phyloP scores from a whole-genome alignment of 495 filamentous ascomycete genomes.

The Penicillium chermesinum region DNA sequence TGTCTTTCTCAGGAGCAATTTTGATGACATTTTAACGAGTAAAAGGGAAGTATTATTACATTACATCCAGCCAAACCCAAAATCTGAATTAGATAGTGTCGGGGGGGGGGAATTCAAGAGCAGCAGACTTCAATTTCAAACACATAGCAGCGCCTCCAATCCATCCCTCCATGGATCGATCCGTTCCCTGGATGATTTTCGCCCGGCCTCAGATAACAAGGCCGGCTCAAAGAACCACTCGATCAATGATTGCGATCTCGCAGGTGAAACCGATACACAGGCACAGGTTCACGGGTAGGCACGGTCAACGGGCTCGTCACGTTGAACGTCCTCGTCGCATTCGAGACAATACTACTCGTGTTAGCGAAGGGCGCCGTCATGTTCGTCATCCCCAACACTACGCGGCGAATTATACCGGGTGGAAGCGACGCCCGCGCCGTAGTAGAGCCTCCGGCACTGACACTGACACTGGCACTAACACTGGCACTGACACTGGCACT shows the following conservation, averaged over 20 bases:
- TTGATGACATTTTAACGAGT: too few species aligned
- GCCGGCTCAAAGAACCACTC: background rate
- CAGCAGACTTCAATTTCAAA: background rate
- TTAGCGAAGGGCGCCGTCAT: constrained; percentile 16
- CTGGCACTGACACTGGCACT: too few species aligned
- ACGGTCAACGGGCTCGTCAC: background rate
- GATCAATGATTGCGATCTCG: background rate
- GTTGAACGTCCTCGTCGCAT: constrained; percentile 14
- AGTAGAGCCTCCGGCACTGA: background rate
- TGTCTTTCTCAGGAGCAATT: too few species aligned
- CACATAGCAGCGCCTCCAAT: too few species aligned
- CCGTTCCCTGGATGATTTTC: too few species aligned
- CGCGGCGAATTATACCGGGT: constrained; percentile 14
- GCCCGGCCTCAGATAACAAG: too few species aligned
- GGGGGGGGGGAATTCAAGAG: too few species aligned
- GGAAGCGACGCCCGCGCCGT: constrained; percentile 5
- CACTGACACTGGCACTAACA: too few species aligned
- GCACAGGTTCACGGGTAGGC: background rate
- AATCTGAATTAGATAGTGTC: background rate
- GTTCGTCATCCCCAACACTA: constrained; percentile 8
- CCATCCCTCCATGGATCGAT: too few species aligned
- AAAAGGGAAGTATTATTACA: background rate
- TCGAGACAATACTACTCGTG: constrained; percentile 10
- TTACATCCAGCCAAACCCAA: background rate
- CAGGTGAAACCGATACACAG: constrained; percentile 2